Percentiles rank a stretch among this genome's conserved stretches.
Evolutionary conservation across 257 asterid genomes (phyloP).

Genomic region (Solanum chilense): DNA sequence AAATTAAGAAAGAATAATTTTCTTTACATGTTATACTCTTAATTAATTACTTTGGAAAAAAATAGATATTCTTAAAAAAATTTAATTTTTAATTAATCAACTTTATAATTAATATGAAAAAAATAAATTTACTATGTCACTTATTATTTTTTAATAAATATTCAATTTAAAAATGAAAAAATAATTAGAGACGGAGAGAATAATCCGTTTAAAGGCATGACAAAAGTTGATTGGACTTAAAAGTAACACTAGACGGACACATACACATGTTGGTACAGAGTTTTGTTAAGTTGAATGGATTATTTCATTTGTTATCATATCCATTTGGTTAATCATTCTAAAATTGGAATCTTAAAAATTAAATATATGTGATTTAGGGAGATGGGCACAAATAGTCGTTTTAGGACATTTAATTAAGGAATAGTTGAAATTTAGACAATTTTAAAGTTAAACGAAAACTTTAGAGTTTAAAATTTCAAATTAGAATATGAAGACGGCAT

Average conservation of each 20-base stretch:
- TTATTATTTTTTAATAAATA: no score
- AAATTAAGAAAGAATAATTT: no score
- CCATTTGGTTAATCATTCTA: not conserved
- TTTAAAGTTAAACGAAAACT: not conserved
- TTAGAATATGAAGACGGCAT: not conserved
- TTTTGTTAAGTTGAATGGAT: not conserved
- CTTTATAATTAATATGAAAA: no score
- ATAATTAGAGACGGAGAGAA: no score
- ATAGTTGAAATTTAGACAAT: not conserved
- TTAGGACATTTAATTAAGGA: not conserved
- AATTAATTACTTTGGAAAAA: no score
- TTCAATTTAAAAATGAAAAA: no score
- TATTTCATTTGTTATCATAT: not conserved
- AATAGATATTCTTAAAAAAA: no score
- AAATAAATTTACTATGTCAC: no score
- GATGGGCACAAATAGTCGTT: not conserved
- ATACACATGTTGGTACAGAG: not conserved
- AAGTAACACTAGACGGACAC: not conserved
- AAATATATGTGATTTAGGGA: not conserved
- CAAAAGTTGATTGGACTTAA: not conserved
- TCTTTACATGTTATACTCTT: no score
- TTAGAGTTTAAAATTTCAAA: not conserved
- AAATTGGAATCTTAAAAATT: not conserved
- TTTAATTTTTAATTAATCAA: no score
- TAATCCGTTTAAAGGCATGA: not conserved